A percentile compares a stretch with the other conserved stretches of the same genome.
These are phyloP conservation scores for Pyrrhoderma noxium DNA, from an alignment of 1,284 basidiomycete species.

Conservation along the genomic window DNA sequence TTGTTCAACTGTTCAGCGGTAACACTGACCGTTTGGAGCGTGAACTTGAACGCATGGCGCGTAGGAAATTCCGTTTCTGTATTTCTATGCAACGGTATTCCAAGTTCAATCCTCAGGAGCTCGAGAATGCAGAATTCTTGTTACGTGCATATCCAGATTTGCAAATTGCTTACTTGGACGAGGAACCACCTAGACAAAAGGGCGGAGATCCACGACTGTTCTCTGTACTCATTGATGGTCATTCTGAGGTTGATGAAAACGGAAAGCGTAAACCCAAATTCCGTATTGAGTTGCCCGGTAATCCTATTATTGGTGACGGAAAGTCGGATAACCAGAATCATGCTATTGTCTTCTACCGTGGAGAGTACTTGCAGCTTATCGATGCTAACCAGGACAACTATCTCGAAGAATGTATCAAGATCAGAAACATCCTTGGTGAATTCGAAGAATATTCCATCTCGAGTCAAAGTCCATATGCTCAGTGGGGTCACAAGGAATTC, in stretches of 20 bases:
- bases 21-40: slow-evolving; percentile 96
- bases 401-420: slow-evolving; percentile 98
- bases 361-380: slow-evolving; percentile 98
- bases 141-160: slow-evolving; percentile 97
- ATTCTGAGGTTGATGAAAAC: slow-evolving; percentile 89
- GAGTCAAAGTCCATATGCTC: slow-evolving; percentile 90
- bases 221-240: slow-evolving; percentile 94
- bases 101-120: slow-evolving; percentile 99
- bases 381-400: slow-evolving; percentile 99
- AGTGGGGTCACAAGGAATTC: slow-evolving; percentile 91
- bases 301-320: slow-evolving; percentile 99
- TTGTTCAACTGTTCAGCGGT: slow-evolving; percentile 93
- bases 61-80: slow-evolving; percentile 98
- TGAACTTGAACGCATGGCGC: slow-evolving; percentile 94
- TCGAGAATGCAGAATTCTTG: slow-evolving; percentile 98
- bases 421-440: slow-evolving; percentile 94
- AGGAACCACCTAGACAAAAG: slow-evolving; percentile 79
- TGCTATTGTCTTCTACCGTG: slow-evolving; percentile 98
- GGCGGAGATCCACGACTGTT: slow-evolving; percentile 89
- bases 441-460: slow-evolving; percentile 95
- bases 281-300: slow-evolving; percentile 94
- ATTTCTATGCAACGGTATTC: slow-evolving; percentile 99
- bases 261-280: slow-evolving; percentile 97
- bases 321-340: slow-evolving; percentile 99
- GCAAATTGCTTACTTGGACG: slow-evolving; percentile 98